phyloP scores from a whole-genome alignment of 2,329 filamentous ascomycete genomes.

The Neonectria ditissima region DNA sequence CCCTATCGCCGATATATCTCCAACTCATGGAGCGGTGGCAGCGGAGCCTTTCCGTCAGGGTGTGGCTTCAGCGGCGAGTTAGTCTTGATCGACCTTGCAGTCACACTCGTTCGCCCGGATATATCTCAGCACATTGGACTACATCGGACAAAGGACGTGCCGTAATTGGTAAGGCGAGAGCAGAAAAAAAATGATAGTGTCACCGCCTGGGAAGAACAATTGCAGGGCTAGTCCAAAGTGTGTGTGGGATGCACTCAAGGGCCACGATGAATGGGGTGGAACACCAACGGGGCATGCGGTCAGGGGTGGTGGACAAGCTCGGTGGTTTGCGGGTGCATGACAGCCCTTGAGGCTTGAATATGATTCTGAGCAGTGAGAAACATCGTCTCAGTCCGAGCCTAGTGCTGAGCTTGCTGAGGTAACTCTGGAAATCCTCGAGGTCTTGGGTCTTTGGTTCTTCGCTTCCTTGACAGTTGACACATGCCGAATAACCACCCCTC shows the following conservation, averaged over 20 bases:
- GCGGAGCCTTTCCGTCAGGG: conserved; percentile 5
- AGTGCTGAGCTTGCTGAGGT: conserved; percentile 16
- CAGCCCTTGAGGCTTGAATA: background rate
- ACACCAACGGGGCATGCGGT: conserved; percentile 22
- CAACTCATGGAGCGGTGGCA: conserved; percentile 5
- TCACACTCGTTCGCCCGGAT: conserved; percentile 4
- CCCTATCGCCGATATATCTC: background rate
- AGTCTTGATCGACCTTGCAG: background rate
- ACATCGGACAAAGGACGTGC: background rate
- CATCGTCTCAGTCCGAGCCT: conserved; percentile 13
- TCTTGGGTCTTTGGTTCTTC: conserved; percentile 4
- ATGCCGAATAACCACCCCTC: conserved; percentile 13
- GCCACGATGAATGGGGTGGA: conserved; percentile 23
- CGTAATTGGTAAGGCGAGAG: conserved; percentile 8
- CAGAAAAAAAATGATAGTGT: conserved; percentile 21
- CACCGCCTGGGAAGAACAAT: conserved; percentile 22
- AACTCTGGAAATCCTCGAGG: background rate
- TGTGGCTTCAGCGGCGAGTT: background rate
- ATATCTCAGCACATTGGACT: background rate
- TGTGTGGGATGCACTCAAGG: conserved; percentile 16
- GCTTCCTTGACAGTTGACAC: conserved; percentile 8
- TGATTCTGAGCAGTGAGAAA: conserved; percentile 2
- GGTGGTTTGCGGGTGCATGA: conserved; percentile 1
- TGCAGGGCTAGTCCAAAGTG: conserved; percentile 22
- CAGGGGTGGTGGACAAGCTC: conserved; percentile 17